Evolutionary conservation across 805 yeast genomes (phyloP), one percentile per base, ranked within the genome.

Genomic region (Phaffomyces thermotolerans): DNA sequence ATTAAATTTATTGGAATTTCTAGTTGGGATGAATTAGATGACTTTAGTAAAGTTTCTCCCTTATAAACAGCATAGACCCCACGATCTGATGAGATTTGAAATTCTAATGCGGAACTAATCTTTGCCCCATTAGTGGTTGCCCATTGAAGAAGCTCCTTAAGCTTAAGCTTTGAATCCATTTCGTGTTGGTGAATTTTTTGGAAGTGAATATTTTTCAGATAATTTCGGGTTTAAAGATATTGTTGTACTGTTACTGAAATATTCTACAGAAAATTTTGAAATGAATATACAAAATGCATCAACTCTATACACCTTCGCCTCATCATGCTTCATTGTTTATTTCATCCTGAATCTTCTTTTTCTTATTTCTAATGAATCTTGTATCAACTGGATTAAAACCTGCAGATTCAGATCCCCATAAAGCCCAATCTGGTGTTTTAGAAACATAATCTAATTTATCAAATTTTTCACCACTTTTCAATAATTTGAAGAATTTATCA

Each of bases 301-400:
- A 15, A 24, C 20, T 20, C n/a, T 22, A 23, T 23, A 23, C 4
- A 23, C 14, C 27, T 34, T 20, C 22, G 5, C 22, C 22, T 20
- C 22, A 6, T 30, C 14, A 32, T 17, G 12, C 10, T 12, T 40
- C 38, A 20, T 32, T 34, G 22, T 20, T 20, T 27, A 38, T 32
- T 22, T 40, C 42, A n/a, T 34, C 38, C n/a, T 20, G 6, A 5
- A 34, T 34, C 34, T 40, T 46, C 39, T 53, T 51, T 37, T 51
- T 53, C n/a, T 52, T 51, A 33, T 53, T 53, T 42, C 45, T 53
- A 23, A 36, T 46, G 10, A 47, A 50, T 56, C 81, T 73, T 1
- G 79, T 77, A 63, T 89, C 96, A 3, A 73, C 86, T 3, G 97
- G 97, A 52, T 83, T 87, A 68, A 89, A 89, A 1, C 97, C 97